Evolutionary conservation across 495 filamentous ascomycete species (phyloP).

Genomic region (Aspergillus incahuasiensis): DNA sequence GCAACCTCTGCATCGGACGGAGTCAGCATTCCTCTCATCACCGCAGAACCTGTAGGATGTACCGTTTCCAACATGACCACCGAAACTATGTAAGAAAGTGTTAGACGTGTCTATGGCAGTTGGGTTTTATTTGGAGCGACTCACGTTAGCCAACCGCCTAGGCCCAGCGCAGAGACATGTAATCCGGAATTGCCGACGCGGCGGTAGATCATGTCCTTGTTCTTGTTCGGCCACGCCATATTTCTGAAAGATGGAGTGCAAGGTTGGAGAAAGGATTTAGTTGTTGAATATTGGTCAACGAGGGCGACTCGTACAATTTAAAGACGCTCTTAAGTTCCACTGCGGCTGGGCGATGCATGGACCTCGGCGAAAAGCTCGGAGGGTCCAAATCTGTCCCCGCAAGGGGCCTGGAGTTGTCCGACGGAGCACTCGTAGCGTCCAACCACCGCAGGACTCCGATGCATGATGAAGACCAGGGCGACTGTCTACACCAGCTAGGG

Average conservation of each 20-base stretch:
- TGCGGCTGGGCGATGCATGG: neutral
- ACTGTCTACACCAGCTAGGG: neutral
- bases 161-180: conserved; percentile 62
- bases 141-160: conserved; percentile 56
- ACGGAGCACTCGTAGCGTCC: neutral
- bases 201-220: conserved; percentile 59
- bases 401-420: neutral
- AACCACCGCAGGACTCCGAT: neutral
- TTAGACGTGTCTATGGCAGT: neutral
- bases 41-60: neutral
- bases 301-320: neutral
- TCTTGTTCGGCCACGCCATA: conserved; percentile 28
- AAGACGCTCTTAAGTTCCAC: neutral
- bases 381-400: neutral
- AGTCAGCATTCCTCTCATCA: neutral
- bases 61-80: conserved; percentile 23
- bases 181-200: conserved; percentile 64
- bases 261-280: neutral
- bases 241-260: neutral
- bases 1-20: conserved; percentile 46
- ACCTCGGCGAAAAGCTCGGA: conserved; percentile 23
- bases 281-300: neutral
- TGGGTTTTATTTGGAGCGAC: neutral
- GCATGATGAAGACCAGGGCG: neutral
- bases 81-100: conserved; percentile 12